Conservation (phyloP, 176 grass and related monocot genomes). For the Eleusine indica region DNA sequence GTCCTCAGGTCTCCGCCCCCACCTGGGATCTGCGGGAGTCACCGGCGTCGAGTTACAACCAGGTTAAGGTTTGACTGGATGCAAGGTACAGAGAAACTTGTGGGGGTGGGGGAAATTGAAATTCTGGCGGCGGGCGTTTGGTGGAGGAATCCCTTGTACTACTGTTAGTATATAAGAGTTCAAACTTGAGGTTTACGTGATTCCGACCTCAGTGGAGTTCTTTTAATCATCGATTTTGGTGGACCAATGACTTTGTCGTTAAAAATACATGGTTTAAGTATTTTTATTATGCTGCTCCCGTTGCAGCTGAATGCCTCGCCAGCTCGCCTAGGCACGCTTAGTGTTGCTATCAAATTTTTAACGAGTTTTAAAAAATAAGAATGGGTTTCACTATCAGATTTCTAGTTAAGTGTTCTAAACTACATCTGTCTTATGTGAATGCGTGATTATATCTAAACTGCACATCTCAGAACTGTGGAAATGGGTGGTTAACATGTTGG, state of each 20-base stretch:
- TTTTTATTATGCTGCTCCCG: background rate
- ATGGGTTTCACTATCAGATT: background rate
- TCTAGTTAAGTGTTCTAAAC: background rate
- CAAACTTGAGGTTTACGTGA: background rate
- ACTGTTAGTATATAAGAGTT: background rate
- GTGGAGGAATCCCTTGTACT: background rate
- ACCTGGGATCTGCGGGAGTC: background rate
- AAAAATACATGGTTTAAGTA: background rate
- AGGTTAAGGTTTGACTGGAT: background rate
- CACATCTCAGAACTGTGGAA: background rate
- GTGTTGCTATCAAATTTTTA: background rate
- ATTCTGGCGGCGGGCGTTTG: background rate
- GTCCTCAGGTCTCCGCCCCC: background rate
- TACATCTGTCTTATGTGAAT: slow-evolving; percentile 9
- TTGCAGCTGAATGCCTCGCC: background rate
- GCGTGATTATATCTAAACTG: background rate
- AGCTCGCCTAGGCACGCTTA: background rate
- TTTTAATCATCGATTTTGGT: background rate
- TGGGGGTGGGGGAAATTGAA: background rate
- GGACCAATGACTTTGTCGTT: background rate
- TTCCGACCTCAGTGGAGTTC: background rate
- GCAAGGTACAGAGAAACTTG: background rate
- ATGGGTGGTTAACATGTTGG: background rate
- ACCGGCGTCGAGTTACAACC: background rate
- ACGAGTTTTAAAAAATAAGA: background rate